phyloP scores from a whole-genome alignment of 2,329 filamentous ascomycete genomes.

The Phialophora expanda region DNA sequence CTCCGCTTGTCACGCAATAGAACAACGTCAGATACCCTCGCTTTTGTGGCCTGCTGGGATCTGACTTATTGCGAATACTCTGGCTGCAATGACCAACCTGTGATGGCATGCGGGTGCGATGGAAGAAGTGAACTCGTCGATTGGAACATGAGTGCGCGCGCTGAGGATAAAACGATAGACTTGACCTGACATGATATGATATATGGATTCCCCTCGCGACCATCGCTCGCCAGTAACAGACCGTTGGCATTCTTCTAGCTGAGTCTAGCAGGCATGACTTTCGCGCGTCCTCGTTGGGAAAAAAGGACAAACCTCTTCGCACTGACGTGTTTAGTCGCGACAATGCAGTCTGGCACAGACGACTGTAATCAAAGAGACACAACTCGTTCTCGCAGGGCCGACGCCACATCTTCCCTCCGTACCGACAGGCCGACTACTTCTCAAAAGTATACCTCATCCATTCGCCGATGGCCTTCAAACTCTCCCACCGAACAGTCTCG shows the following conservation, averaged over 20 bases:
- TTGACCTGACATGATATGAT: not conserved
- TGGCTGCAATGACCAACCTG: no score
- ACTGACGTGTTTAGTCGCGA: not conserved
- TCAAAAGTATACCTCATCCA: constrained; percentile 76
- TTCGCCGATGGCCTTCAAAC: constrained; percentile 79
- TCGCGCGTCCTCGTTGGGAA: not conserved
- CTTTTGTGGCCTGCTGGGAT: not conserved
- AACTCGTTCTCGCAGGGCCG: not conserved
- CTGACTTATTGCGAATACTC: no score
- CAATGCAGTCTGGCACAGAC: not conserved
- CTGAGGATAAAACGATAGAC: not conserved
- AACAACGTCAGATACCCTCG: not conserved
- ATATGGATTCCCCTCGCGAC: not conserved
- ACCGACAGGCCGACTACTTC: constrained; percentile 36
- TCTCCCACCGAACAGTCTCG: constrained; percentile 91
- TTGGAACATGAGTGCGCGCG: not conserved
- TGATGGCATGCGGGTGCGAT: no score
- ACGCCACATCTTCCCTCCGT: not conserved
- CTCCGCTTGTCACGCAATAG: no score
- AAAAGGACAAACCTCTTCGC: not conserved
- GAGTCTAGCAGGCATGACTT: not conserved
- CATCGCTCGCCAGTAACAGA: not conserved
- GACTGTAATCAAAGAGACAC: not conserved
- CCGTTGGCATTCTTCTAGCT: not conserved
- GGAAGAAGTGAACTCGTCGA: no score